A percentile compares a stretch with the other conserved stretches of the same genome.
These are phyloP conservation scores for Nannochloropsis oceanica DNA, from an alignment of 108 stramenopile genomes.

Conservation along the genomic window DNA sequence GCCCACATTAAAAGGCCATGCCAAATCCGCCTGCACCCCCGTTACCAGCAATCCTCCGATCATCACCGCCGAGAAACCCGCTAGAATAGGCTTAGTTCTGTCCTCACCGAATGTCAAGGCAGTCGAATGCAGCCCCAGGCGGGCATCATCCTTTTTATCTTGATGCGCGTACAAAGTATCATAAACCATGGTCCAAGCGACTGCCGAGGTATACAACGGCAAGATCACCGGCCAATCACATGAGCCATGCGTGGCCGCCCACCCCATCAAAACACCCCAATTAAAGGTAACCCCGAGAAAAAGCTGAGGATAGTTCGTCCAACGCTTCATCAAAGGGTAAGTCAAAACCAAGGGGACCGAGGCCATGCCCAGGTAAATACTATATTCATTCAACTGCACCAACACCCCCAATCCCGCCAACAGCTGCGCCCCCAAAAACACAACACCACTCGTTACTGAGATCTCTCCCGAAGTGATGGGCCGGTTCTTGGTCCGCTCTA, in stretches of 20 bases:
- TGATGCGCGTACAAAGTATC: constrained; percentile 98
- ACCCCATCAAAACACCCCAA: constrained; percentile 86
- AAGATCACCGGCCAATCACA: constrained; percentile 46
- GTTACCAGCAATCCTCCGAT: constrained; percentile 9
- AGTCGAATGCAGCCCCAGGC: constrained; percentile 69
- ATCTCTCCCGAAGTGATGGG: constrained; percentile 71
- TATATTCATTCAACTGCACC: constrained; percentile 53
- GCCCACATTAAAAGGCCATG: constrained; percentile 29
- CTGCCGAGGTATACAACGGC: constrained; percentile 68
- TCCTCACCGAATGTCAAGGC: constrained; percentile 73
- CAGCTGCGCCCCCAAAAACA: constrained; percentile 70
- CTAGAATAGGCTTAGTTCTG: constrained; percentile 46
- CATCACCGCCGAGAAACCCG: constrained; percentile 26
- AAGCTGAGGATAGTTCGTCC: constrained; percentile 77
- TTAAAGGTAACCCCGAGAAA: constrained; percentile 91
- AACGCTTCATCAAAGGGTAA: constrained; percentile 92
- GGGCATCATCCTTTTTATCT: constrained; percentile 77
- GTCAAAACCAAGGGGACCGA: constrained; percentile 63
- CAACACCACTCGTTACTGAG: constrained; percentile 46
- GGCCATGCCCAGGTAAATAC: constrained; percentile 52
- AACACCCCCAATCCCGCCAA: constrained; percentile 66
- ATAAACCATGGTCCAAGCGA: constrained; percentile 92
- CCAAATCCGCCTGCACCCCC: constrained; percentile 1
- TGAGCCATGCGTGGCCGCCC: constrained; percentile 1
- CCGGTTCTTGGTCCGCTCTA: constrained; percentile 61